Evolutionary conservation across 225 moss, liverwort and hornwort genomes (phyloP).

Genomic region (Ulota crispa): DNA sequence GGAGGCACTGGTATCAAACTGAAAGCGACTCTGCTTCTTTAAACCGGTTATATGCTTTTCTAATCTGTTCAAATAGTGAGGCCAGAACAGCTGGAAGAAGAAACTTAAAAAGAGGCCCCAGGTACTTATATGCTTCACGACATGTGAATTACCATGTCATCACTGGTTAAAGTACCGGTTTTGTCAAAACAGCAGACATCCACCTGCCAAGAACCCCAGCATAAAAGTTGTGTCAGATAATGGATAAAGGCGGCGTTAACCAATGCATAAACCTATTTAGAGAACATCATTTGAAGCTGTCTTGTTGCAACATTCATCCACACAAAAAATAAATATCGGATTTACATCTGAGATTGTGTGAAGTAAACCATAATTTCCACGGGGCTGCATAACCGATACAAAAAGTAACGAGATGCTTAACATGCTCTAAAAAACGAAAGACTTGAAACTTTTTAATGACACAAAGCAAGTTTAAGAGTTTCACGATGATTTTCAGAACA

Average conservation of each 20-base stretch:
- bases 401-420: constrained; percentile 13
- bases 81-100: constrained; percentile 8
- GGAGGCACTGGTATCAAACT: neutral
- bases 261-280: neutral
- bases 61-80: neutral
- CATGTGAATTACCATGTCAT: constrained; percentile 77
- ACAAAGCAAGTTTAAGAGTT: neutral
- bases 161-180: constrained; percentile 96
- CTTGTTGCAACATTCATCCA: constrained; percentile 11
- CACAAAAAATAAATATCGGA: neutral
- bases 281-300: neutral
- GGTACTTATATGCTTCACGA: neutral
- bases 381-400: neutral
- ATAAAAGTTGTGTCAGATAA: neutral
- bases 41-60: neutral
- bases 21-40: neutral
- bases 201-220: constrained; percentile 55
- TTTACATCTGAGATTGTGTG: neutral
- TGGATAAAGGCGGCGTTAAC: neutral
- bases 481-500: constrained; percentile 14
- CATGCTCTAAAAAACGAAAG: neutral
- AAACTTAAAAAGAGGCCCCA: neutral
- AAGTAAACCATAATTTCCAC: neutral
- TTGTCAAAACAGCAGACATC: constrained; percentile 99
- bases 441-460: neutral